phyloP scores from a whole-genome alignment of 768 basidiomycete species.

The Rhizopogon vesiculosus region DNA sequence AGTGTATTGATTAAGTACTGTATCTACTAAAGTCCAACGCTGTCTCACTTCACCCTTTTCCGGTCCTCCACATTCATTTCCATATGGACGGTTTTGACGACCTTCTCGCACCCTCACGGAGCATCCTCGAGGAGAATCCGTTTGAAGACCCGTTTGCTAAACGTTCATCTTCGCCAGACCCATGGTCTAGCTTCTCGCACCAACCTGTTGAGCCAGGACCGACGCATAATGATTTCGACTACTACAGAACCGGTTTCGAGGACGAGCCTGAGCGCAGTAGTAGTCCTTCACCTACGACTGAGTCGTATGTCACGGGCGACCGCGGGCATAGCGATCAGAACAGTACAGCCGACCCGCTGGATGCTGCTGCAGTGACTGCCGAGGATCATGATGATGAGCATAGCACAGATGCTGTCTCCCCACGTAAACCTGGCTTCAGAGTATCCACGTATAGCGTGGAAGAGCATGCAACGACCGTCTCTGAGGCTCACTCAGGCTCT shows the following conservation, averaged over 20 bases:
- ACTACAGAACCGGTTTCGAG: conserved; percentile 24
- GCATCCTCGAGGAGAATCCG: conserved; percentile 66
- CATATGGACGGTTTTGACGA: conserved; percentile 79
- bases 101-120: conserved; percentile 56
- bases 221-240: conserved; percentile 19
- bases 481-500: conserved; percentile 9
- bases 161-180: conserved; percentile 66
- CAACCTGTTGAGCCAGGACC: conserved; percentile 11
- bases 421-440: conserved; percentile 47
- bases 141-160: conserved; percentile 72
- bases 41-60: background rate
- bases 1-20: background rate
- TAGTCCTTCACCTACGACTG: conserved; percentile 20
- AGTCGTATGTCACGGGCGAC: conserved; percentile 30
- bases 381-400: conserved; percentile 28
- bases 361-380: conserved; percentile 30
- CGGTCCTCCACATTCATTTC: background rate
- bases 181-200: conserved; percentile 64
- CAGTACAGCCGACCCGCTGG: conserved; percentile 20
- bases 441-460: conserved; percentile 23
- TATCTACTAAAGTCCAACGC: background rate
- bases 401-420: conserved; percentile 8
- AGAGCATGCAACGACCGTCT: conserved; percentile 17
- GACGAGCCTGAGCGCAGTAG: conserved; percentile 18
- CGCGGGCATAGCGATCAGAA: conserved; percentile 28